Percentiles rank a stretch among this genome's conserved stretches.
These are phyloP conservation scores for Geranium incanum DNA, from an alignment of 441 rosid genomes.

Conservation along the genomic window DNA sequence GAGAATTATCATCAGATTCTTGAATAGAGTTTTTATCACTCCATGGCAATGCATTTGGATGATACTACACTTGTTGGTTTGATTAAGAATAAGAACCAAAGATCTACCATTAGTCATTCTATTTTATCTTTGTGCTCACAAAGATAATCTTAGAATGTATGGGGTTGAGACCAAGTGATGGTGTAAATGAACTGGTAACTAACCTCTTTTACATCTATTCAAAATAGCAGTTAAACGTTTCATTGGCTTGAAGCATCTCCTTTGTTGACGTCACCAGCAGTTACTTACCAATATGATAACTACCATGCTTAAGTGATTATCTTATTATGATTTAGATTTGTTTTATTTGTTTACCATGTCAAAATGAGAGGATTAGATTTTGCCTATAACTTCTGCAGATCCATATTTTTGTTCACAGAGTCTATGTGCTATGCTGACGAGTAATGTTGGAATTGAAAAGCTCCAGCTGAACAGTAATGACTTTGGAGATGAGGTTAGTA, in stretches of 20 bases:
- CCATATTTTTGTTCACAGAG: conserved; percentile 35
- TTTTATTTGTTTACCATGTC: not conserved
- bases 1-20: not conserved
- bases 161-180: not conserved
- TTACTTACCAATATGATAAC: not conserved
- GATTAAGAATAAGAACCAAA: no score
- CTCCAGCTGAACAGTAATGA: conserved; percentile 77
- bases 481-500: conserved; percentile 76
- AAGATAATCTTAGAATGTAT: not conserved
- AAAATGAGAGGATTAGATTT: not conserved
- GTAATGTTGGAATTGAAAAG: conserved; percentile 61
- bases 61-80: not conserved
- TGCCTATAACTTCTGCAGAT: conserved; percentile 1
- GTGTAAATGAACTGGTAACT: not conserved
- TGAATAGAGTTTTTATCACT: not conserved
- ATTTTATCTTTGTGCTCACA: not conserved
- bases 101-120: not conserved
- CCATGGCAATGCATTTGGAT: not conserved
- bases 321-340: not conserved
- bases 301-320: not conserved
- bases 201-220: not conserved
- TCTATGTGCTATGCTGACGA: conserved; percentile 61
- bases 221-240: not conserved
- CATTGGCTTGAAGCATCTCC: not conserved
- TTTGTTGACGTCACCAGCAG: not conserved